Evolutionary conservation across 805 yeast species (phyloP), one percentile per base, ranked within the genome.

Genomic region (Teunomyces lycoperdinae): DNA sequence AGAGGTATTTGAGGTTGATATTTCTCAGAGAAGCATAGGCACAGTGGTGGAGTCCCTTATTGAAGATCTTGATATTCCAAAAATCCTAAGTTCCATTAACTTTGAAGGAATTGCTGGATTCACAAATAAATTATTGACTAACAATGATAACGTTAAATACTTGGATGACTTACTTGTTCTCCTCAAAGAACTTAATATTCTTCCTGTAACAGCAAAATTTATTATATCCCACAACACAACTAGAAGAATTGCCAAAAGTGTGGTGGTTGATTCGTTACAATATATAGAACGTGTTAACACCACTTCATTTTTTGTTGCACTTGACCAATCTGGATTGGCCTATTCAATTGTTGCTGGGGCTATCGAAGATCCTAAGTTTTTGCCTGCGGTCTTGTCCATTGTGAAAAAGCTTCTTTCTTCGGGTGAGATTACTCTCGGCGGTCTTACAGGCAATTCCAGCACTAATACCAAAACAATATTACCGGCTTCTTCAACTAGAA

Each of bases 251-350:
- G 56, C 57, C 13, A 46, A 49, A n/a, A 48, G 40, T 5, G 44
- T 57, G 1, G 51, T 64, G 32, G 52, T 49, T 31, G 54, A 53
- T 16, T 51, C 56, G 10, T 50, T 61, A 39, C 34, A 36, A 8
- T 33, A 51, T 38, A 52, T 52, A 16, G 51, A 48, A 10, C 38
- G 46, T 7, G 45, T 56, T 46, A 60, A 66, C 50, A 49, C 62
- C 17, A 64, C 68, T 26, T 45, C 57, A 8, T 47, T 66, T 17
- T 65, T 60, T 43, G 58, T 55, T 43, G 68, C 67, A 5, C 61
- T 66, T 45, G 66, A 64, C 46, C 49, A 57, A 33, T 64, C 69
- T 17, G 64, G 64, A 2, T 62, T 66, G 50, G 64, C 60, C 10
- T 66, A 64, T 43, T 50, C 58, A 5, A 46, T 64, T 43, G 50